Percentiles rank a stretch among this genome's conserved stretches.
Conservation (phyloP, 2,329 filamentous ascomycete genomes). For the Emydomyces testavorans region DNA sequence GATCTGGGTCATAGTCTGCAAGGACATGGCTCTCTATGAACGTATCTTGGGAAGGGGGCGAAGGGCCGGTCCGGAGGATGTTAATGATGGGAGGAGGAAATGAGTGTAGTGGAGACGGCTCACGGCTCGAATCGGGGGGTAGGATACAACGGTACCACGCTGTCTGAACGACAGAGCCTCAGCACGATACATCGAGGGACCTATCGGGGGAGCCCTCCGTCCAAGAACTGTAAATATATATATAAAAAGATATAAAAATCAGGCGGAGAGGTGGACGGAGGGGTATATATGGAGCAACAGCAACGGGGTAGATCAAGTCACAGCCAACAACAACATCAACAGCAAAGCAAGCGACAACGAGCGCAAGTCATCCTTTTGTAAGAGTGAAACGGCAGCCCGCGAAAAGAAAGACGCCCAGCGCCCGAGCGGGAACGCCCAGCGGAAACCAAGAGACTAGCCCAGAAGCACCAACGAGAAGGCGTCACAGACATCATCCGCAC, state of each 20-base stretch:
- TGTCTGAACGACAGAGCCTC: constrained; percentile 4
- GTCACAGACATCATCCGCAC: constrained; percentile 15
- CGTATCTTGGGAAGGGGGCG: neutral
- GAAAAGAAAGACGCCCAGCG: constrained; percentile 13
- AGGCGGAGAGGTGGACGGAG: neutral
- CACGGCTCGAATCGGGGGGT: neutral
- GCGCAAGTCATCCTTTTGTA: constrained; percentile 16
- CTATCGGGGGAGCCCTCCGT: neutral
- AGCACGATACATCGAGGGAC: constrained; percentile 11
- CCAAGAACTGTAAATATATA: neutral
- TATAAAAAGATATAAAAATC: neutral
- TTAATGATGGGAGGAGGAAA: neutral
- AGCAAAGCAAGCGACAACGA: too few species aligned
- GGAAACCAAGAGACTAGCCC: constrained; percentile 14
- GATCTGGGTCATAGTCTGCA: constrained; percentile 5
- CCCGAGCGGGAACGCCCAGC: constrained; percentile 14
- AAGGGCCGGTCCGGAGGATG: neutral
- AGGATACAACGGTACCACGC: neutral
- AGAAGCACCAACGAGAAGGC: constrained; percentile 17
- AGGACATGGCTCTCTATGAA: neutral
- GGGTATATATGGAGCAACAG: neutral
- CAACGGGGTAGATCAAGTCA: neutral
- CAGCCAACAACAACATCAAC: too few species aligned
- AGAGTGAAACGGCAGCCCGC: constrained; percentile 7
- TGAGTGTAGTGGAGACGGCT: too few species aligned